Evolutionary conservation across 2,329 filamentous ascomycete species (phyloP), one percentile per base, ranked within the genome.

Genomic region (Dothistroma septosporum): DNA sequence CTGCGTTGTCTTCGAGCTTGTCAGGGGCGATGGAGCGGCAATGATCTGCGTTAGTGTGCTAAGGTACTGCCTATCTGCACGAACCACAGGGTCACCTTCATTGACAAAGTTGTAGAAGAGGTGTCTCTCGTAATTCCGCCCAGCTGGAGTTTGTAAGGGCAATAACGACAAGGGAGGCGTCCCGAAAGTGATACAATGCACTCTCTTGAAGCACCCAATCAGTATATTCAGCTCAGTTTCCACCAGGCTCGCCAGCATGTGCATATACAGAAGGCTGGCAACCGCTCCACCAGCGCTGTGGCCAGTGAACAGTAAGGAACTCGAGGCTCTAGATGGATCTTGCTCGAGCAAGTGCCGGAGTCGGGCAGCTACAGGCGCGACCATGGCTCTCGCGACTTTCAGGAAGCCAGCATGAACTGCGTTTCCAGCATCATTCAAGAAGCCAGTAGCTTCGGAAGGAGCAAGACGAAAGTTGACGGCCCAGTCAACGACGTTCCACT

Each of bases 101-200:
- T 96, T 96, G 68, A 92, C 80, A 71, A 96, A 91, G 47, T 83
- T 85, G 56, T 91, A 82, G 72, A 96, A 96, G 4, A 93, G 72
- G 60, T 86, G 91, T 70, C 89, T 91, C 31, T 80, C 74, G 4
- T 80, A 73, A 11, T 70, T 66, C 46, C 69, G 68, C 12, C 72
- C 67, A 2, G 67, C 68, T 0, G 88, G 86, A 65, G 84, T 88
- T 31, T 79, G 70, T 1, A 95, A 76, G 0, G 91, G 89, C 1
- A 89, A 79, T 0, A 92, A 79, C 21, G 86, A 88, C 1, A 95
- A 80, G 0, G 91, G 91, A 0, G 91, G 91, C 0, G 90, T 83
- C n/a, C 91, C 91, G 67, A 95, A 95, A 0, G 88, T 92, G 46
- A 95, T 79, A 75, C 91, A 96, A 74, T 96, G 91, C 2, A 95